These are phyloP conservation scores for Yamadazyma triangularis DNA, from an alignment of 1,139 yeast genomes.

Conservation along the genomic window DNA sequence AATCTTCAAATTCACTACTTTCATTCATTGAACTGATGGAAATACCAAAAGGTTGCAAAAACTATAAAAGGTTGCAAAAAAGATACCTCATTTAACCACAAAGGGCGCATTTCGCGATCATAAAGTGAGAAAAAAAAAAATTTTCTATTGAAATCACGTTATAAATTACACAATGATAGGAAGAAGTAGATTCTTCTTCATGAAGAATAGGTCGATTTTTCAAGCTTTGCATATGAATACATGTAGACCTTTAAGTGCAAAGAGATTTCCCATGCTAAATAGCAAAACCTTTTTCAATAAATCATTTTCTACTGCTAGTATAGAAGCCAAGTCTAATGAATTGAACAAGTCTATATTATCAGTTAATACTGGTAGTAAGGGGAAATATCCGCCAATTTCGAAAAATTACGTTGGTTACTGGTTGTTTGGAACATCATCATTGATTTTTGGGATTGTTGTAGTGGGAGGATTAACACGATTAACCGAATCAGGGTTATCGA, in stretches of 20 bases:
- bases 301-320: not conserved
- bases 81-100: no score
- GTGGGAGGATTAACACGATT: conserved; percentile 93
- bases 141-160: no score
- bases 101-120: no score
- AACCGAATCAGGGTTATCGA: conserved; percentile 92
- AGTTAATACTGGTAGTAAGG: conserved; percentile 3
- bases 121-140: no score
- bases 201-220: not conserved
- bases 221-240: not conserved
- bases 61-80: no score
- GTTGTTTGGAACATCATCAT: conserved; percentile 84
- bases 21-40: no score
- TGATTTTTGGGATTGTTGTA: conserved; percentile 94
- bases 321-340: not conserved
- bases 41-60: no score
- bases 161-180: no score
- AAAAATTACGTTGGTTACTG: conserved; percentile 72
- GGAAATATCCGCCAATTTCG: conserved; percentile 21
- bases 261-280: not conserved
- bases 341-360: not conserved
- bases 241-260: not conserved
- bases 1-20: no score
- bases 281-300: not conserved
- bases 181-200: not conserved